These are phyloP conservation scores for Leucogyrophana mollusca DNA, from an alignment of 768 basidiomycete genomes.

Conservation along the genomic window DNA sequence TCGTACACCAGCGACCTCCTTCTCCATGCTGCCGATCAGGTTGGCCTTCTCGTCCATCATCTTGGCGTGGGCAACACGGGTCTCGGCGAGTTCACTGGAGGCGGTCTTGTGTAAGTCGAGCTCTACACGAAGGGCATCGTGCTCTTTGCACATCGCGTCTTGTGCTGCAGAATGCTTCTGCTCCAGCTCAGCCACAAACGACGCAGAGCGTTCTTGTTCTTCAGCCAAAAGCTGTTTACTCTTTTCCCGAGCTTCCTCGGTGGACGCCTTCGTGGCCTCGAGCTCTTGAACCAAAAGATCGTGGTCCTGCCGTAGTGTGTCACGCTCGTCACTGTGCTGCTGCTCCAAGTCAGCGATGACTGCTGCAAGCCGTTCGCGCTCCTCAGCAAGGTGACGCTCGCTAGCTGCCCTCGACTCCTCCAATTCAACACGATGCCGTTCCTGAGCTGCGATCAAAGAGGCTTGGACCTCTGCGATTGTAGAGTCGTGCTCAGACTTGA, in stretches of 20 bases:
- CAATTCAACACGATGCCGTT: conserved; percentile 32
- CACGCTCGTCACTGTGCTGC: conserved; percentile 48
- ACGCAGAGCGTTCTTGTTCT: conserved; percentile 26
- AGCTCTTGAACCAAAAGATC: conserved; percentile 49
- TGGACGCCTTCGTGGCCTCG: conserved; percentile 50
- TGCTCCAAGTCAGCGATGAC: conserved; percentile 49
- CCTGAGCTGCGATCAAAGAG: conserved; percentile 36
- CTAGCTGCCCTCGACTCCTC: conserved; percentile 34
- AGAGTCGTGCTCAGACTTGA: conserved; percentile 49
- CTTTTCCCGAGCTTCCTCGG: conserved; percentile 24
- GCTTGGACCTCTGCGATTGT: conserved; percentile 41
- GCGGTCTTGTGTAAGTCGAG: conserved; percentile 49
- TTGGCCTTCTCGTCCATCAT: conserved; percentile 50
- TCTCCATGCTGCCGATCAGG: conserved; percentile 46
- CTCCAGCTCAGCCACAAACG: conserved; percentile 15
- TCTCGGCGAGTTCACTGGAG: conserved; percentile 38
- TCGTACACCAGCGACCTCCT: conserved; percentile 42
- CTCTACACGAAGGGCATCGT: conserved; percentile 48
- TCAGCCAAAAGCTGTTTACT: conserved; percentile 19
- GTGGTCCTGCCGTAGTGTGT: conserved; percentile 35
- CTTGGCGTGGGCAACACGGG: conserved; percentile 44
- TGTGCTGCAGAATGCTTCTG: conserved; percentile 19
- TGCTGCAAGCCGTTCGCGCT: conserved; percentile 44
- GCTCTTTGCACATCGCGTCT: conserved; percentile 41
- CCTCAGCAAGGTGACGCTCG: conserved; percentile 38